A percentile compares a stretch with the other conserved stretches of the same genome.
phyloP scores from a whole-genome alignment of 2,329 filamentous ascomycete species.

The Torrubiellomyces zombiae region DNA sequence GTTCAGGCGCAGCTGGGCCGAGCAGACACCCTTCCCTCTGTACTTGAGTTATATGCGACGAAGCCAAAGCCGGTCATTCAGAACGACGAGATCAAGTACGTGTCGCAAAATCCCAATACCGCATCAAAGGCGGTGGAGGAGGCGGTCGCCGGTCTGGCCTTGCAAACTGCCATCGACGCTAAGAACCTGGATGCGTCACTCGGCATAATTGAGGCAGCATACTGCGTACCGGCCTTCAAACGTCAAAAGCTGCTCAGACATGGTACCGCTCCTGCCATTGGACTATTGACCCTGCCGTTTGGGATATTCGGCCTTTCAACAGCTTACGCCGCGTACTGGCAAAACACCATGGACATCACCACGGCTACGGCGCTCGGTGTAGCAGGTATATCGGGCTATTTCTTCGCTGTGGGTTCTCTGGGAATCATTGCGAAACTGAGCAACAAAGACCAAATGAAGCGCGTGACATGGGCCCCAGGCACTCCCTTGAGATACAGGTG shows the following conservation, averaged over 20 bases:
- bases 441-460: constrained; percentile 84
- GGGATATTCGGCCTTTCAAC: constrained; percentile 56
- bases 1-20: constrained; percentile 58
- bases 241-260: constrained; percentile 51
- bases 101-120: constrained; percentile 47
- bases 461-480: constrained; percentile 79
- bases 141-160: constrained; percentile 53
- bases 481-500: constrained; percentile 68
- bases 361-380: constrained; percentile 67
- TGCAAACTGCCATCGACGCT: constrained; percentile 63
- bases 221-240: constrained; percentile 47
- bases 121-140: constrained; percentile 55
- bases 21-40: constrained; percentile 60
- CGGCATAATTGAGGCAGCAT: constrained; percentile 54
- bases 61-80: constrained; percentile 57
- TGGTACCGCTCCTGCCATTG: constrained; percentile 40
- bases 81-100: constrained; percentile 42
- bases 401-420: constrained; percentile 63
- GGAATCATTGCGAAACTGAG: constrained; percentile 75
- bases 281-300: constrained; percentile 43
- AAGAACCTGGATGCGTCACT: constrained; percentile 67
- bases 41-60: constrained; percentile 66
- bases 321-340: constrained; percentile 23
- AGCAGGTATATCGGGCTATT: constrained; percentile 66
- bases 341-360: constrained; percentile 57